phyloP scores from a whole-genome alignment of 805 yeast genomes.

The Myxozyma mucilagina region DNA sequence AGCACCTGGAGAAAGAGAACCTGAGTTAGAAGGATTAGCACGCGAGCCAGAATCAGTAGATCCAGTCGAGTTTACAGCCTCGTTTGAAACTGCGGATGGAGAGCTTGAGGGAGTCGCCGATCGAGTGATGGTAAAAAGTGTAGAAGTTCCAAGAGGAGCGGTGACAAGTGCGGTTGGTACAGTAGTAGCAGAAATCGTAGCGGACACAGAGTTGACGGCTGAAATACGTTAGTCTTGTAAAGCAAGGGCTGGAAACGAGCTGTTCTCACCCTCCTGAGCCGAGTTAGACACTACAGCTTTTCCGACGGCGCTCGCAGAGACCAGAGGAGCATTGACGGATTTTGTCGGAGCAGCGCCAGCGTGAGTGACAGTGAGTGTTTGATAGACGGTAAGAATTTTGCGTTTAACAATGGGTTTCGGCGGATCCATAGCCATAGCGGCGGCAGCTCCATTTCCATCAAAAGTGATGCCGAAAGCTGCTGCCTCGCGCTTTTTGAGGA shows the following conservation, averaged over 20 bases:
- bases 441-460: conserved; percentile 5
- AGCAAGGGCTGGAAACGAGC: too few relatives aligned
- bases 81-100: neutral
- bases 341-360: neutral
- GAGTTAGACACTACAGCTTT: neutral
- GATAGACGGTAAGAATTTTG: conserved; percentile 25
- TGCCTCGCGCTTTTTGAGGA: conserved; percentile 2
- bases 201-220: neutral
- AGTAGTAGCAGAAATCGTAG: conserved; percentile 1
- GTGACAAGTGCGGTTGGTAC: conserved; percentile 14
- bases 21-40: neutral
- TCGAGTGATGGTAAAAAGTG: conserved; percentile 43
- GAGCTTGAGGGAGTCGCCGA: conserved; percentile 53
- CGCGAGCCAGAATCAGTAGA: conserved; percentile 58
- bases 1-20: conserved; percentile 26
- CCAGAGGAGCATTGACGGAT: neutral
- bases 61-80: conserved; percentile 46
- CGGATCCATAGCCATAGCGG: conserved; percentile 2
- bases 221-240: neutral
- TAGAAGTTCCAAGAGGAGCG: conserved; percentile 4
- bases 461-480: conserved; percentile 2
- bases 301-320: conserved; percentile 9
- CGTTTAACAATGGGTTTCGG: conserved; percentile 20
- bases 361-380: conserved; percentile 25
- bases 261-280: neutral